Evolutionary conservation across 2,329 filamentous ascomycete species (phyloP).

Genomic region (Cordyceps cateniannulata): DNA sequence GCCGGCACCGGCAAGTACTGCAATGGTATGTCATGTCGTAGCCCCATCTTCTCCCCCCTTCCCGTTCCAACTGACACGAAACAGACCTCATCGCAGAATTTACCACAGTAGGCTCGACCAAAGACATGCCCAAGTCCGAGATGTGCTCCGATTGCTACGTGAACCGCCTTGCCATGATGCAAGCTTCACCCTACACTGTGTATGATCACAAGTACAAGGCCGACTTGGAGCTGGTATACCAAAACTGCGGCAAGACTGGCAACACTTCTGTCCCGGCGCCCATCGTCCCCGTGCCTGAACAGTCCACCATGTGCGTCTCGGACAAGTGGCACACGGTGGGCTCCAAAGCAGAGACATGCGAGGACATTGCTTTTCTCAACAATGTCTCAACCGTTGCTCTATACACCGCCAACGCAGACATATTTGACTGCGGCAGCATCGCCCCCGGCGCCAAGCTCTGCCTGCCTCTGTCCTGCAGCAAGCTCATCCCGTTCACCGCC

Average conservation of each 20-base stretch:
- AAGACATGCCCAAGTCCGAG: slow-evolving; percentile 18
- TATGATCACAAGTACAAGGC: slow-evolving; percentile 14
- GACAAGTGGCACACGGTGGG: neutral
- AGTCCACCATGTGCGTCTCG: neutral
- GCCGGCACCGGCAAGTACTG: slow-evolving; percentile 14
- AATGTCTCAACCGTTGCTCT: neutral
- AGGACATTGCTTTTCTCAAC: neutral
- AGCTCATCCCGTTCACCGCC: neutral
- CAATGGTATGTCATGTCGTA: slow-evolving; percentile 13
- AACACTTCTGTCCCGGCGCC: neutral
- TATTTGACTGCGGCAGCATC: neutral
- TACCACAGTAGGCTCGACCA: slow-evolving; percentile 7
- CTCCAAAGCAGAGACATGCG: neutral
- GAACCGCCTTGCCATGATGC: slow-evolving; percentile 19
- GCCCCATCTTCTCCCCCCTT: neutral
- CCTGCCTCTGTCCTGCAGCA: neutral
- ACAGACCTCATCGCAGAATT: slow-evolving; percentile 16
- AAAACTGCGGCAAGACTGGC: neutral
- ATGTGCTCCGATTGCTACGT: slow-evolving; percentile 21
- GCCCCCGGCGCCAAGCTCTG: neutral
- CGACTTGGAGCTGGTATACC: neutral
- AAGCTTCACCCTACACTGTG: slow-evolving; percentile 18
- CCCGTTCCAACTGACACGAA: neutral
- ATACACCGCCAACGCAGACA: neutral
- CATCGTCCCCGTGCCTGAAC: neutral